phyloP scores from a whole-genome alignment of 441 rosid genomes.

The Bocquillonia castaneifolia region DNA sequence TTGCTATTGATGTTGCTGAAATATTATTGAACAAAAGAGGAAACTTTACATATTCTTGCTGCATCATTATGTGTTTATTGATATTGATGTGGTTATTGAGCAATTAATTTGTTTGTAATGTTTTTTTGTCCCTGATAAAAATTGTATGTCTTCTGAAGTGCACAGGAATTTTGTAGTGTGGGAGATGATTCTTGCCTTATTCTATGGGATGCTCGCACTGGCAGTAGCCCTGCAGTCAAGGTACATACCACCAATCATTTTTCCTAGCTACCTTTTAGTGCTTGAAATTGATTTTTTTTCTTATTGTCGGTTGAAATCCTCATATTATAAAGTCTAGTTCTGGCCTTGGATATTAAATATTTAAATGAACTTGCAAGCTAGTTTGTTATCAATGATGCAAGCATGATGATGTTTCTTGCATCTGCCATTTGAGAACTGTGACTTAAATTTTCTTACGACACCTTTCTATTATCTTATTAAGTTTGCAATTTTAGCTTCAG shows the following conservation, averaged over 20 bases:
- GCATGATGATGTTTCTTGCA: neutral
- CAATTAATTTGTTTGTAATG: constrained; percentile 1
- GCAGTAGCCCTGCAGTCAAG: constrained; percentile 72
- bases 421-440: neutral
- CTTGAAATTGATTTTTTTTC: neutral
- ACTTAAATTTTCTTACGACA: neutral
- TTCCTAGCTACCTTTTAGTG: constrained; percentile 7
- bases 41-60: neutral
- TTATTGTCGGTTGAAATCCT: neutral
- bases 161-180: constrained; percentile 94
- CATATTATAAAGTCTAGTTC: neutral
- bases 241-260: constrained; percentile 26
- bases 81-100: neutral
- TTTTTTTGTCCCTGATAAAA: constrained; percentile 27
- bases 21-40: neutral
- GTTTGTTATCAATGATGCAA: neutral
- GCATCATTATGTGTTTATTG: neutral
- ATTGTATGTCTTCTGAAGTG: constrained; percentile 47
- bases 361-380: neutral
- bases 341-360: neutral
- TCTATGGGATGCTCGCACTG: constrained; percentile 95
- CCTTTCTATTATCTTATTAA: neutral
- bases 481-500: neutral
- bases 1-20: neutral
- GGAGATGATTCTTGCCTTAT: constrained; percentile 99